Evolutionary conservation across 1,284 basidiomycete genomes (phyloP).

Genomic region (Salmacisia buchloeana): DNA sequence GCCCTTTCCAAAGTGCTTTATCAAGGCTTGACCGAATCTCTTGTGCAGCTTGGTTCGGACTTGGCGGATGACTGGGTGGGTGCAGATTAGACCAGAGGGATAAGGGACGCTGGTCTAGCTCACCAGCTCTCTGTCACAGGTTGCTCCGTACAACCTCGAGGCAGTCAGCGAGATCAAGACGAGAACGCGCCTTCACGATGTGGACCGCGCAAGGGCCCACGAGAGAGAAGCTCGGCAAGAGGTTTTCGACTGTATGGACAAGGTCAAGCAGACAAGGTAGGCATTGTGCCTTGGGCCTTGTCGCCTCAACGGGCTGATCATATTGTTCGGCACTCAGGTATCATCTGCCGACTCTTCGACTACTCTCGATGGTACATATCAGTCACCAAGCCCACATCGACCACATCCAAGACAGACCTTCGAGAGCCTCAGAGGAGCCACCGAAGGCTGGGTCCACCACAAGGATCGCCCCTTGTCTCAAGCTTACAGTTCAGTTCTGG

Average conservation of each 20-base stretch:
- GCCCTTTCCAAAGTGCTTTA: constrained; percentile 62
- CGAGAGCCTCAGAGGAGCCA: no score
- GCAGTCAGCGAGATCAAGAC: neutral
- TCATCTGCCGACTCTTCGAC: neutral
- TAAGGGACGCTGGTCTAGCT: no score
- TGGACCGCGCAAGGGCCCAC: constrained; percentile 53
- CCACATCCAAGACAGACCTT: neutral
- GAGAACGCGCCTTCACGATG: neutral
- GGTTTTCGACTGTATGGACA: constrained; percentile 55
- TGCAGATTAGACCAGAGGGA: no score
- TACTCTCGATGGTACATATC: neutral
- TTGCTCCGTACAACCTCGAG: constrained; percentile 1
- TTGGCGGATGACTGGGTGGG: constrained; percentile 61
- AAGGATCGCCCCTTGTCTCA: no score
- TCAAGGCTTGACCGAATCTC: constrained; percentile 59
- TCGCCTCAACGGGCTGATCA: no score
- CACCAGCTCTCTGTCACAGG: no score
- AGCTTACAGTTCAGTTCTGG: constrained; percentile 51
- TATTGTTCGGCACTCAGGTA: neutral
- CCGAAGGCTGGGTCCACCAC: no score
- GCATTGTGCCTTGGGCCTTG: no score
- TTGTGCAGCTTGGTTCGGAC: constrained; percentile 63
- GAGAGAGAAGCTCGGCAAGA: constrained; percentile 19
- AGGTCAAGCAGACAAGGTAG: constrained; percentile 55
- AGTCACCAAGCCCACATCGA: neutral